phyloP scores from a whole-genome alignment of 352 stramenopile genomes.

The Pythium guiyangense region DNA sequence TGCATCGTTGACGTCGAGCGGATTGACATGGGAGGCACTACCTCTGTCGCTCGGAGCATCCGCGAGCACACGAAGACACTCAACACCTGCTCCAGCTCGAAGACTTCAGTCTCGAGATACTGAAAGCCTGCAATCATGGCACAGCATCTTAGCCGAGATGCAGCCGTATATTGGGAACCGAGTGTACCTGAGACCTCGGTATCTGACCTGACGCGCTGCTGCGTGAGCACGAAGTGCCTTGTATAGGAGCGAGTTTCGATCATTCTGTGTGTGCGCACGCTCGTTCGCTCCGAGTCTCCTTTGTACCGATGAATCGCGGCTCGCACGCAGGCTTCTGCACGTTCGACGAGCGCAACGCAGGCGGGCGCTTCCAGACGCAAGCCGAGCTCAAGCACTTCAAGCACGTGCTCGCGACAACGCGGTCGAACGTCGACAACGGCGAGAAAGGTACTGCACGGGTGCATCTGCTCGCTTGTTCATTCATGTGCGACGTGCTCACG shows the following conservation, averaged over 20 bases:
- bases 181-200: too few species aligned
- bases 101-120: too few species aligned
- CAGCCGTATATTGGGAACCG: too few species aligned
- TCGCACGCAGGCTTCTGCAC: constrained; percentile 63
- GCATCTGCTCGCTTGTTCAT: too few species aligned
- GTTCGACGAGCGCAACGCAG: constrained; percentile 77
- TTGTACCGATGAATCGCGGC: constrained; percentile 38
- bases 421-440: constrained; percentile 41
- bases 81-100: too few species aligned
- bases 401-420: constrained; percentile 52
- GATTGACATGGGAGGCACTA: neutral
- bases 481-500: neutral
- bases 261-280: too few species aligned
- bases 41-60: neutral
- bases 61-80: neutral
- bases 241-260: too few species aligned
- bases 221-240: too few species aligned
- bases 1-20: neutral
- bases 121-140: too few species aligned
- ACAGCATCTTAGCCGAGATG: too few species aligned
- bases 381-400: constrained; percentile 77
- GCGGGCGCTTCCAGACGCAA: constrained; percentile 67
- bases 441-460: constrained; percentile 35
- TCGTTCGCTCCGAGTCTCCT: too few species aligned
- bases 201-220: too few species aligned